A percentile compares a stretch with the other conserved stretches of the same genome.
These are phyloP conservation scores for Trichoderma hamatum DNA, from an alignment of 2,329 filamentous ascomycete species.

Conservation along the genomic window DNA sequence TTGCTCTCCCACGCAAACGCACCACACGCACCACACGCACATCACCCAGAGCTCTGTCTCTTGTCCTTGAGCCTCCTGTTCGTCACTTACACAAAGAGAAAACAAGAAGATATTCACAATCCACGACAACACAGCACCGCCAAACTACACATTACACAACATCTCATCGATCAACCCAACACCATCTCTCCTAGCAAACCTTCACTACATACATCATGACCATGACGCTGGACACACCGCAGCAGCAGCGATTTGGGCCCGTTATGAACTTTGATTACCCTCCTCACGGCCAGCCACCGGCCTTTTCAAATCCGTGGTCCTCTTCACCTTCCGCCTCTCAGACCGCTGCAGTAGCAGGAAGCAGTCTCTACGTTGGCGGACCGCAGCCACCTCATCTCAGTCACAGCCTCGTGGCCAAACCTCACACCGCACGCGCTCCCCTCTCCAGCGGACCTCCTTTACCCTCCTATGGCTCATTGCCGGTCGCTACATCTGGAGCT, in stretches of 20 bases:
- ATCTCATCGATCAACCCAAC: slow-evolving; percentile 2
- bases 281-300: slow-evolving; percentile 56
- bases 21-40: slow-evolving; percentile 29
- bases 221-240: slow-evolving; percentile 91
- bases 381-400: slow-evolving; percentile 51
- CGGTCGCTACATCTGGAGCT: slow-evolving; percentile 73
- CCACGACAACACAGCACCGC: not conserved
- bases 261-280: slow-evolving; percentile 78
- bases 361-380: slow-evolving; percentile 66
- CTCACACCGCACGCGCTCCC: slow-evolving; percentile 56
- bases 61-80: not conserved
- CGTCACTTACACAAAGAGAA: slow-evolving; percentile 7
- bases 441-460: slow-evolving; percentile 62
- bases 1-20: slow-evolving; percentile 24
- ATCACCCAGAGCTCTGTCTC: slow-evolving; percentile 13
- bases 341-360: slow-evolving; percentile 54
- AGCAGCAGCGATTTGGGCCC: slow-evolving; percentile 76
- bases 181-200: not conserved
- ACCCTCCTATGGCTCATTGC: slow-evolving; percentile 72
- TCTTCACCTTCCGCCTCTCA: slow-evolving; percentile 52
- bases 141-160: not conserved
- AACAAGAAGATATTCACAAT: not conserved
- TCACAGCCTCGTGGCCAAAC: slow-evolving; percentile 58
- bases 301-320: slow-evolving; percentile 92
- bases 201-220: slow-evolving; percentile 66